A percentile compares a stretch with the other conserved stretches of the same genome.
Evolutionary conservation across 805 yeast genomes (phyloP).

Genomic region (Kockiozyma suomiensis): DNA sequence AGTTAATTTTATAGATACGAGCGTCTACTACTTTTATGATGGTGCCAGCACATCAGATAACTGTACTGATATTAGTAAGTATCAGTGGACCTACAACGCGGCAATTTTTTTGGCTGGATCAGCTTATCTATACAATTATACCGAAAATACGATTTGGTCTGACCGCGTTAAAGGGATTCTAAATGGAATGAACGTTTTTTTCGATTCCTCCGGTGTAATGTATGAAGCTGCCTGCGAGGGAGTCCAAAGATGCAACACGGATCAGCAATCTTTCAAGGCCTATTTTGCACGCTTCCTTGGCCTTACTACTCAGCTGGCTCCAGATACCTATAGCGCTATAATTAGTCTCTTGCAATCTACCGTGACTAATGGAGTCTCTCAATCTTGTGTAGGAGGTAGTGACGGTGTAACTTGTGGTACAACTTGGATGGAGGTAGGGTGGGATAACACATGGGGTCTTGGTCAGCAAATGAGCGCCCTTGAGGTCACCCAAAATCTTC

Average conservation of each 20-base stretch:
- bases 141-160: slow-evolving; percentile 68
- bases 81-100: slow-evolving; percentile 86
- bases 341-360: slow-evolving; percentile 45
- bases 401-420: slow-evolving; percentile 90
- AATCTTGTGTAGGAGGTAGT: slow-evolving; percentile 80
- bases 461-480: slow-evolving; percentile 91
- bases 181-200: slow-evolving; percentile 58
- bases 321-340: slow-evolving; percentile 47
- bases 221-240: slow-evolving; percentile 86
- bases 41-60: slow-evolving; percentile 50
- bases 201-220: slow-evolving; percentile 52
- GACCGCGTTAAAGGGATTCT: slow-evolving; percentile 59
- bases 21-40: slow-evolving; percentile 53
- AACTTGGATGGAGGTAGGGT: slow-evolving; percentile 67
- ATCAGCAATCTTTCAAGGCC: slow-evolving; percentile 92
- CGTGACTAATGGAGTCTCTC: slow-evolving; percentile 74
- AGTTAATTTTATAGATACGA: slow-evolving; percentile 47
- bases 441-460: slow-evolving; percentile 77
- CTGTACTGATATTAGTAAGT: slow-evolving; percentile 61
- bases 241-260: slow-evolving; percentile 67
- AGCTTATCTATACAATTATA: slow-evolving; percentile 77
- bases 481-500: slow-evolving; percentile 55
- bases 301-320: slow-evolving; percentile 69
- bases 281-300: slow-evolving; percentile 76
- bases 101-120: slow-evolving; percentile 78